A percentile compares a stretch with the other conserved stretches of the same genome.
Evolutionary conservation across 1,284 basidiomycete genomes (phyloP).

Genomic region (Cutaneotrichosporon cavernicola): DNA sequence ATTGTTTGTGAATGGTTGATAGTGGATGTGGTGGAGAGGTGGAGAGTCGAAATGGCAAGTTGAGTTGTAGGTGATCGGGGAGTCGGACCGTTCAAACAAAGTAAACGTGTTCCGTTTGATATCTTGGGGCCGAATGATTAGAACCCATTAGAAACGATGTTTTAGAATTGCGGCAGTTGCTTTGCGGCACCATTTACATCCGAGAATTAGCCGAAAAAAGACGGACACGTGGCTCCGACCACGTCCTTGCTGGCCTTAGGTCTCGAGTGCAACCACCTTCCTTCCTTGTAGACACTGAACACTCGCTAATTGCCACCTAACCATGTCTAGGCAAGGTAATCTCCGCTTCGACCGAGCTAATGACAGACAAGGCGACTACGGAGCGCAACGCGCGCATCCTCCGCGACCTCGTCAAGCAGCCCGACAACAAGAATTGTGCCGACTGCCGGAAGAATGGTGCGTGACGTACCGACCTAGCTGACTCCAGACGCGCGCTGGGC

Average conservation of each 20-base stretch:
- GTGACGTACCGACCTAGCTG: constrained; percentile 31
- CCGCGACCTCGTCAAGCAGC: constrained; percentile 77
- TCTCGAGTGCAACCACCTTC: neutral
- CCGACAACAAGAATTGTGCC: constrained; percentile 91
- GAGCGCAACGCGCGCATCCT: constrained; percentile 73
- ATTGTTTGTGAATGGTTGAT: neutral
- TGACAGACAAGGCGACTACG: constrained; percentile 72
- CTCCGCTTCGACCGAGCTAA: constrained; percentile 17
- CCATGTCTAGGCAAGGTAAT: constrained; percentile 43
- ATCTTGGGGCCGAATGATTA: neutral
- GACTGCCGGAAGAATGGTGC: constrained; percentile 90
- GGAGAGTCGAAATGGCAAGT: neutral
- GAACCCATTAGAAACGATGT: neutral
- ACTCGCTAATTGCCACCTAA: neutral
- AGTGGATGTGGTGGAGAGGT: neutral
- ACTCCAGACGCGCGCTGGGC: constrained; percentile 90
- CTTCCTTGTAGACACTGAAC: neutral
- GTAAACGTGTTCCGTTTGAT: neutral
- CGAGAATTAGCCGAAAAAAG: neutral
- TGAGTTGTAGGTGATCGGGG: neutral
- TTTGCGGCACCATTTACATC: neutral
- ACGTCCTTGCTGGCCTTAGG: neutral
- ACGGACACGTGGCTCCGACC: neutral
- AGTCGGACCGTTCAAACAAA: neutral
- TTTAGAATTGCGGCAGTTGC: neutral